These are phyloP conservation scores for Neonectria coccinea DNA, from an alignment of 2,329 filamentous ascomycete species.

Conservation along the genomic window DNA sequence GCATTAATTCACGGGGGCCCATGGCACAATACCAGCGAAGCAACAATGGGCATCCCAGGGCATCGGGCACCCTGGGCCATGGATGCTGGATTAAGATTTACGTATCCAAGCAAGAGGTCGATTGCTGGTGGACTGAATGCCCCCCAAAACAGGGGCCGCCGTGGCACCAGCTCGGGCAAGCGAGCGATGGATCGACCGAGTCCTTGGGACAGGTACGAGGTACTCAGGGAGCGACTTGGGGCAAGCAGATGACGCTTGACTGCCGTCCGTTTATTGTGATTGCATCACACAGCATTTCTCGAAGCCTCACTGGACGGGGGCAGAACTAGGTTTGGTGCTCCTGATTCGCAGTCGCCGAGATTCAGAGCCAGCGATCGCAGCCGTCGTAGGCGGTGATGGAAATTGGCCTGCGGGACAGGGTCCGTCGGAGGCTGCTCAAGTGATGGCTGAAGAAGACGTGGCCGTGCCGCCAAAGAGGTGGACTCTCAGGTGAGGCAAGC, in stretches of 20 bases:
- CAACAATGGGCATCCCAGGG: slow-evolving; percentile 23
- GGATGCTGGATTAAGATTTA: slow-evolving; percentile 6
- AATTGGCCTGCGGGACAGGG: slow-evolving; percentile 31
- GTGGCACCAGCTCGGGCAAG: slow-evolving; percentile 26
- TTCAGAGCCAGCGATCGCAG: slow-evolving; percentile 30
- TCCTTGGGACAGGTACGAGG: slow-evolving; percentile 17
- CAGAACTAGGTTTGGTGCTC: slow-evolving; percentile 10
- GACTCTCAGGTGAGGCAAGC: slow-evolving; percentile 46
- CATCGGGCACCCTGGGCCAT: slow-evolving; percentile 21
- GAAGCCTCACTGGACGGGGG: slow-evolving; percentile 15
- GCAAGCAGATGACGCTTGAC: slow-evolving; percentile 25
- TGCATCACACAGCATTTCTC: slow-evolving; percentile 22
- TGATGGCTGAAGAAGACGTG: slow-evolving; percentile 21
- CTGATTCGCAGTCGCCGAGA: slow-evolving; percentile 43
- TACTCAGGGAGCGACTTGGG: neutral
- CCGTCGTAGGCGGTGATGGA: slow-evolving; percentile 34
- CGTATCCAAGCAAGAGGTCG: neutral
- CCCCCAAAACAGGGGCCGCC: slow-evolving; percentile 9
- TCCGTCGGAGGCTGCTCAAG: slow-evolving; percentile 2
- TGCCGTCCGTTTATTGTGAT: slow-evolving; percentile 20
- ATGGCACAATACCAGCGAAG: slow-evolving; percentile 34
- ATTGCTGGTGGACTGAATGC: slow-evolving; percentile 3
- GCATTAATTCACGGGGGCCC: slow-evolving; percentile 42
- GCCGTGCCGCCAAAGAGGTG: slow-evolving; percentile 35
- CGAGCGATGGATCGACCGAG: slow-evolving; percentile 32